Percentiles rank a stretch among this genome's conserved stretches.
These are phyloP conservation scores for Selenicereus undatus DNA, from an alignment of 148 eudicot species.

Conservation along the genomic window DNA sequence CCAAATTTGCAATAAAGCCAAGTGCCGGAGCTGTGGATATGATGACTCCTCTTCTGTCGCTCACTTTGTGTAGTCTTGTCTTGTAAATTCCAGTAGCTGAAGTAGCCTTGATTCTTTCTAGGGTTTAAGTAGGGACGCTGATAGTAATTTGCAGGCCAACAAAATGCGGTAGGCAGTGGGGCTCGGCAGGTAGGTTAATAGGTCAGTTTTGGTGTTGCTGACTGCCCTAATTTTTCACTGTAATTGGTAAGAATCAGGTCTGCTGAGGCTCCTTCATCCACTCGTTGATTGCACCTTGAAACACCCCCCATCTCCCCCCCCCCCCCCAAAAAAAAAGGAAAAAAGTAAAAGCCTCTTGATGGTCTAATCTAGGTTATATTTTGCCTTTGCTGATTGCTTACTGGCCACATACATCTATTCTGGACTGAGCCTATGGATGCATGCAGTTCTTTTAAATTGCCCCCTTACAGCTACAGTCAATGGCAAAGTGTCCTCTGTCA, in stretches of 20 bases:
- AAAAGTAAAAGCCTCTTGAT: too few relatives aligned
- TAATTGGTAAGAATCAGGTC: background rate
- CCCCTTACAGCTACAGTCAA: too few relatives aligned
- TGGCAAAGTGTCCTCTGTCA: too few relatives aligned
- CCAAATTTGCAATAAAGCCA: background rate
- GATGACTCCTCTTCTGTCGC: background rate
- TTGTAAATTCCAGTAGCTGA: background rate
- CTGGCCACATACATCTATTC: too few relatives aligned
- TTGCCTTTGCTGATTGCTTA: too few relatives aligned
- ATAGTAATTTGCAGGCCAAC: background rate
- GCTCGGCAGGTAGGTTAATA: background rate
- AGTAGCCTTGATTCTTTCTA: background rate
- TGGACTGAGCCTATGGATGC: too few relatives aligned
- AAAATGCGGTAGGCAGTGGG: background rate
- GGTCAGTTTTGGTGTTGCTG: background rate
- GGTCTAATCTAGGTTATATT: too few relatives aligned
- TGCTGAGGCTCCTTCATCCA: background rate
- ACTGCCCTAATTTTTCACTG: background rate
- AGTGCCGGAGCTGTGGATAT: conserved; percentile 11
- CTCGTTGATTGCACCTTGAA: too few relatives aligned
- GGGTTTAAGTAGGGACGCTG: background rate
- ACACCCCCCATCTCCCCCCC: too few relatives aligned
- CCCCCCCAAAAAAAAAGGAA: too few relatives aligned
- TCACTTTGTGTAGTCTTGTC: background rate
- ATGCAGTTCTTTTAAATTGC: too few relatives aligned